A percentile compares a stretch with the other conserved stretches of the same genome.
Evolutionary conservation across 257 asterid genomes (phyloP).

Genomic region (Scutellaria barbata): DNA sequence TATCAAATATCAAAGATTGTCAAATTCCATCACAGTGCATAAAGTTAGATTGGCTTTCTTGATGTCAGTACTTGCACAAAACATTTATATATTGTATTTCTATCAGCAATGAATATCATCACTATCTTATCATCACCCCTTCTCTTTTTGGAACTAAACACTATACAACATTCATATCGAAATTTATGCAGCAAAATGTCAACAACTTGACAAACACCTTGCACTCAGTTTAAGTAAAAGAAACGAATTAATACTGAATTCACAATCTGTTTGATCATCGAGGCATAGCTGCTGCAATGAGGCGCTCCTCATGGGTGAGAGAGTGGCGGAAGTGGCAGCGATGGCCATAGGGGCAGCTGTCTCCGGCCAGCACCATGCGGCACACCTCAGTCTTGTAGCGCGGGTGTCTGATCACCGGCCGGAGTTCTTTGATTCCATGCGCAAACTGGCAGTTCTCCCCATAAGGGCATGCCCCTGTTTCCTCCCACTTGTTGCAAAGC

Average conservation of each 20-base stretch:
- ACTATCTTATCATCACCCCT: not conserved
- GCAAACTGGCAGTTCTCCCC: constrained; percentile 79
- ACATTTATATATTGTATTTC: not conserved
- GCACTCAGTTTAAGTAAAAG: not conserved
- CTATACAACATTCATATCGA: constrained; percentile 9
- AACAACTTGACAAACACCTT: constrained; percentile 26
- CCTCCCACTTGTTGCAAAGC: constrained; percentile 92
- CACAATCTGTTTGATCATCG: constrained; percentile 26
- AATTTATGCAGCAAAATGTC: constrained; percentile 4
- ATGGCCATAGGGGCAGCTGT: constrained; percentile 74
- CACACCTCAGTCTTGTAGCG: constrained; percentile 87
- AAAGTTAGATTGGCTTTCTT: too few species aligned
- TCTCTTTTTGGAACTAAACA: constrained; percentile 9
- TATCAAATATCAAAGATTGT: too few species aligned
- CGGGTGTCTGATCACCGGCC: constrained; percentile 85
- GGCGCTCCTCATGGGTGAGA: constrained; percentile 68
- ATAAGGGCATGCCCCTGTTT: constrained; percentile 74
- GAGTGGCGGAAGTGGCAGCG: constrained; percentile 92
- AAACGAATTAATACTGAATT: constrained; percentile 1
- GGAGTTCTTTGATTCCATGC: constrained; percentile 75
- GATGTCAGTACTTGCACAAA: not conserved
- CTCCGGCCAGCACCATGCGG: constrained; percentile 78
- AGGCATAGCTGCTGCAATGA: constrained; percentile 38
- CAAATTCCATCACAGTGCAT: too few species aligned
- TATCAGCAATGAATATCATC: constrained; percentile 14